Base-by-base conservation (phyloP, 2,329 filamentous ascomycete species). In the Pyrenochaeta sp. region DNA sequence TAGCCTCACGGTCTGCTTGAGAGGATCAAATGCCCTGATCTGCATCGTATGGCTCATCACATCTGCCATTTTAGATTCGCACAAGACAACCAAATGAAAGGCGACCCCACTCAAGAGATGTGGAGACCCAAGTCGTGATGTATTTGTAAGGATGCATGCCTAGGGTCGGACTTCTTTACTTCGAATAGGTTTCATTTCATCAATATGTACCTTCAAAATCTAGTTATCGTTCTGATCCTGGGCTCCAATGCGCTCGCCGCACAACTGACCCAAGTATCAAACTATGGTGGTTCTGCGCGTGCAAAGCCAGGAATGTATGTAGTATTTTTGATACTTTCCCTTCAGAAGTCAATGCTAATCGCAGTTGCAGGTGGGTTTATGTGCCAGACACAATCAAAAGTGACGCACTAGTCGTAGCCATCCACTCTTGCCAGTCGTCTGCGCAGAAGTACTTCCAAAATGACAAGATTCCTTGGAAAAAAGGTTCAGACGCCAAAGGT, bases 401-500 rank as follows among this genome's bases (percentile, higher is more conserved):
- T 20, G 60, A 70, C 52, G 68, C 69, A 2, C 53, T 71, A 4
- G 68, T 72, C 2, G 64, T 71, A 20, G 68, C 64, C 12, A 69
- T 72, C 36, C 68, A 72, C 51, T 69, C 67, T 12, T 72, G 68
- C 49, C 68, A 71, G 43, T 71, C 67, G 0, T 65, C 62, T 10
- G 68, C 66, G 0, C 68, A 69, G 18, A 63, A 62, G 17, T 72
- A 72, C 43, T 70, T 72, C 52, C 52, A 58, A 15, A 70, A 71
- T 51, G 42, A 46, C 36, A 64, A 66, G 56, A 71, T 72, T 11
- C 69, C 68, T 10, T 72, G 69, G 68, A 58, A 69, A 20, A 59
- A 69, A 53, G 69, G 67, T 14, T 69, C 67, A 1, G 69, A 72
- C 30, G 39, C 51, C 9, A 72, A 72, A 49, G 68, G 69, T 10